Evolutionary conservation across 805 yeast species (phyloP), one percentile per base, ranked within the genome.

Genomic region (Starmera pachycereana): DNA sequence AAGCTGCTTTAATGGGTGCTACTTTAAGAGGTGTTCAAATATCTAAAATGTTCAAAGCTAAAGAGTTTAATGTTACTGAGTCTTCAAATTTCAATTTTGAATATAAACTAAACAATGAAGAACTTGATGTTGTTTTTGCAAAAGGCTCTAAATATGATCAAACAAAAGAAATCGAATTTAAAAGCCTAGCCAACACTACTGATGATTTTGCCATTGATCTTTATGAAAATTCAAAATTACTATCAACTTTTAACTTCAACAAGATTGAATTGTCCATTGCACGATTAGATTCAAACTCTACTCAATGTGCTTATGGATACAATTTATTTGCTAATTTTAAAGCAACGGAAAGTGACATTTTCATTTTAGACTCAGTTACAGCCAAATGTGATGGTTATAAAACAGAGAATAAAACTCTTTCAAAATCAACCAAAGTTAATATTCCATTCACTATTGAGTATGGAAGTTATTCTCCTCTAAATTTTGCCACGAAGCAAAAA

Each of bases 1-100:
- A 92, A 64, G 79, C 97, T 35, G 86, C 86, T 39, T 96, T 86
- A 12, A 69, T 85, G 51, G 98, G 98, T 37, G 76, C 94, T 3
- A 77, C 96, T n/a, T 65, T 83, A 32, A 73, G 88, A 47, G 97
- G 92, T 16, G 81, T 87, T 33, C 69, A 76, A 37, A 65, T 86
- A 32, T 76, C 87, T n/a, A 71, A 76, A 32, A 71, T 78, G 51
- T 81, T 78, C 58, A 75, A 78, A 48, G 69, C 83, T 7, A 75
- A 75, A 49, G 76, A 75, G 34, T 69, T 86, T 37, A 61, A 66
- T 19, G 67, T 86, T 4, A 53, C 71, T 29, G 94, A 85, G 41
- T 71, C 71, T 40, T 58, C 78, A 1, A 52, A 71, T 33, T 70
- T 64, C 46, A 68, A 69, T 40, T 82, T 69, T 52, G 68, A 67